Evolutionary conservation across 306 rosid species (phyloP).

Genomic region (Aeschynomene evenia): DNA sequence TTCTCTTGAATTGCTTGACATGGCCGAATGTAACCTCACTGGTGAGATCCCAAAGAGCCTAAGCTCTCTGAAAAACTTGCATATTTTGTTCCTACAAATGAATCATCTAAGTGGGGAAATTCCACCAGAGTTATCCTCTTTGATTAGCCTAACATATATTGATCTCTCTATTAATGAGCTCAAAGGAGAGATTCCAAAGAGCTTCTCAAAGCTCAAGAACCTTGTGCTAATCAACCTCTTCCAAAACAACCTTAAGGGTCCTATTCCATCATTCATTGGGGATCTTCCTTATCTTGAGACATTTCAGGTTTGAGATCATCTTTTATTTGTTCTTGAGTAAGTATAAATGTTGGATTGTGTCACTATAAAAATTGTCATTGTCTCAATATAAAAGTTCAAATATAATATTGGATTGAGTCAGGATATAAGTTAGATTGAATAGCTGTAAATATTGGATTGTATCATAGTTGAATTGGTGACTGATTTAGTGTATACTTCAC

Average conservation of each 20-base stretch:
- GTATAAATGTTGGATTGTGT: no score
- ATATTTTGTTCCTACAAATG: constrained; percentile 39
- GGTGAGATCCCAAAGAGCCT: constrained; percentile 53
- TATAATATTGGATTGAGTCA: no score
- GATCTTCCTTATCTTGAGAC: constrained; percentile 40
- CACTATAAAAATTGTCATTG: no score
- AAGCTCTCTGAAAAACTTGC: constrained; percentile 40
- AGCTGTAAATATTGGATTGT: no score
- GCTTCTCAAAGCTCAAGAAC: constrained; percentile 42
- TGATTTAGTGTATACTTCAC: no score
- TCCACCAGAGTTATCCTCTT: constrained; percentile 49
- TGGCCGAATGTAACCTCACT: constrained; percentile 43
- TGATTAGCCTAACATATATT: constrained; percentile 37
- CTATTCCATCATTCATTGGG: constrained; percentile 49
- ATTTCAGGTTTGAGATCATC: background rate
- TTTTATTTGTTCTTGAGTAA: no score
- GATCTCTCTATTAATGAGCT: constrained; percentile 57
- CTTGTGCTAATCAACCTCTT: constrained; percentile 45
- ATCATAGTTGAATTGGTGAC: no score
- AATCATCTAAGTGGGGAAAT: constrained; percentile 52
- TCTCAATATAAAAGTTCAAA: no score
- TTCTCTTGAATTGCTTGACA: constrained; percentile 47
- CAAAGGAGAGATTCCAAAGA: constrained; percentile 57
- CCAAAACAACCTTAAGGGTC: constrained; percentile 42
- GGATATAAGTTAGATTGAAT: no score